Percentiles rank a stretch among this genome's conserved stretches.
These are phyloP conservation scores for Fusarium caatingaense DNA, from an alignment of 2,329 filamentous ascomycete genomes.

Conservation along the genomic window DNA sequence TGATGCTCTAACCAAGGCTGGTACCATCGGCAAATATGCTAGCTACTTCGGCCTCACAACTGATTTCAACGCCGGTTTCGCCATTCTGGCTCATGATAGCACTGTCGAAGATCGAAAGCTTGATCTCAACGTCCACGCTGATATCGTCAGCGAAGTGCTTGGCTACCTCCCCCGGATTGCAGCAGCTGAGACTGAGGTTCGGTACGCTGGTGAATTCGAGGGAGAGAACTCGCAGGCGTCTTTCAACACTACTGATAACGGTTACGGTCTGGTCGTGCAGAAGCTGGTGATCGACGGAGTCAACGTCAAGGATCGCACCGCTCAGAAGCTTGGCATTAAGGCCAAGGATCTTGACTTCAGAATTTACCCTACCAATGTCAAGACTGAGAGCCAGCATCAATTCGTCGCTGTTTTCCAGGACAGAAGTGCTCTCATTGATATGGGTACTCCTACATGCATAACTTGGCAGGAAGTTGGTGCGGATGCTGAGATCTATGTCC, in stretches of 20 bases:
- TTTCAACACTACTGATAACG: slow-evolving; percentile 35
- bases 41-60: slow-evolving; percentile 40
- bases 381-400: slow-evolving; percentile 34
- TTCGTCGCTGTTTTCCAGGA: slow-evolving; percentile 50
- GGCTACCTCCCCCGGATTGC: slow-evolving; percentile 19
- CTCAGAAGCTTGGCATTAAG: slow-evolving; percentile 38
- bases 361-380: slow-evolving; percentile 49
- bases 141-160: slow-evolving; percentile 46
- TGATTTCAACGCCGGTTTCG: slow-evolving; percentile 46
- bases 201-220: slow-evolving; percentile 23
- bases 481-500: slow-evolving; percentile 10
- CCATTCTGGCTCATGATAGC: slow-evolving; percentile 50
- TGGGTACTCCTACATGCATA: slow-evolving; percentile 51
- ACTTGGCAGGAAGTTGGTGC: slow-evolving; percentile 46
- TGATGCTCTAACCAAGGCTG: slow-evolving; percentile 46
- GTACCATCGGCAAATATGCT: slow-evolving; percentile 45
- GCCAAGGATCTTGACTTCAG: slow-evolving; percentile 44
- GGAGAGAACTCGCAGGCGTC: not conserved
- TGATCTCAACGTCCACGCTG: slow-evolving; percentile 51
- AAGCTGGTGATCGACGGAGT: slow-evolving; percentile 20
- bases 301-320: slow-evolving; percentile 34
- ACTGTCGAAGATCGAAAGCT: slow-evolving; percentile 36
- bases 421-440: slow-evolving; percentile 45
- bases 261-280: slow-evolving; percentile 45
- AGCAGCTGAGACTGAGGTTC: slow-evolving; percentile 18